Evolutionary conservation across 192 early-diverging fungal genomes (phyloP).

Genomic region (Umbelopsis sp.): DNA sequence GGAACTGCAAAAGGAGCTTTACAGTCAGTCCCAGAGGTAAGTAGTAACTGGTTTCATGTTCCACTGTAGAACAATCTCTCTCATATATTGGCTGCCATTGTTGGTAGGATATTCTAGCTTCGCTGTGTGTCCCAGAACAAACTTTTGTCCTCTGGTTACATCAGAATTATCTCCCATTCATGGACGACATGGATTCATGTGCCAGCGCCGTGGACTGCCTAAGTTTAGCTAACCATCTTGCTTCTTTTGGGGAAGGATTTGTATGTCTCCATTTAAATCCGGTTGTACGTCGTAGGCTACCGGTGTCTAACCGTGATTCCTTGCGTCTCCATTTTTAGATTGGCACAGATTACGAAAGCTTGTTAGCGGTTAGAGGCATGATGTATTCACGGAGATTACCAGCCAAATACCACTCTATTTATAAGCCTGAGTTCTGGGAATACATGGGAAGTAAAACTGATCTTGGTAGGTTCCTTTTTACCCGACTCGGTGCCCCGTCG

Average conservation of each 20-base stretch:
- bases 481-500: background rate
- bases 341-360: constrained; percentile 4
- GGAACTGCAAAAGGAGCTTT: background rate
- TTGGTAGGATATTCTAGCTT: constrained; percentile 1
- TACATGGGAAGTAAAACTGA: background rate
- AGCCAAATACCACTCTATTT: background rate
- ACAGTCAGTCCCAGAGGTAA: constrained; percentile 6
- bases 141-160: background rate
- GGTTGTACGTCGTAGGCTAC: background rate
- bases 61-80: background rate
- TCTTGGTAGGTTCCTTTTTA: background rate
- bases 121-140: background rate
- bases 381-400: background rate
- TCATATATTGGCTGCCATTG: background rate
- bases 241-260: constrained; percentile 1
- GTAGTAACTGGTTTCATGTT: background rate
- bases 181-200: background rate
- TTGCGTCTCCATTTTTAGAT: background rate
- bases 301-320: background rate
- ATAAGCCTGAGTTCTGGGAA: constrained; percentile 12
- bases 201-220: background rate
- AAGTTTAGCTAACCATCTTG: constrained; percentile 7
- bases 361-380: background rate
- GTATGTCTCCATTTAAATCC: background rate
- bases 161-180: constrained; percentile 9